These are phyloP conservation scores for Komagataella phaffii DNA, from an alignment of 805 yeast genomes.

Conservation along the genomic window DNA sequence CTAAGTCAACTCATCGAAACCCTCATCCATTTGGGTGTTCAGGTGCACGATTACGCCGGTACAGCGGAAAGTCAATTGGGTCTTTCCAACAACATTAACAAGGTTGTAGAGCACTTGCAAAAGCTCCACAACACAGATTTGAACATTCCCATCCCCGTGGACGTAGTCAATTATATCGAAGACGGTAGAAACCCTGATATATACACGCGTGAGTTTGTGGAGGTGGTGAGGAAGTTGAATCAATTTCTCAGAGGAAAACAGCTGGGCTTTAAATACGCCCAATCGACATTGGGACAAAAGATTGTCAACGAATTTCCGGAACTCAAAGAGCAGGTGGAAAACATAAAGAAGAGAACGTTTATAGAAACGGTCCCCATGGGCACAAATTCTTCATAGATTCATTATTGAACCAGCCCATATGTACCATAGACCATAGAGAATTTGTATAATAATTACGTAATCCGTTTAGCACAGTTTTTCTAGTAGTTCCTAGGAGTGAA, in stretches of 20 bases:
- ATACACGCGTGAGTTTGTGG: constrained; percentile 92
- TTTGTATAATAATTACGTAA: not conserved
- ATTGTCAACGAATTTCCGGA: constrained; percentile 73
- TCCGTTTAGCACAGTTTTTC: not conserved
- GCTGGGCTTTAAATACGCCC: constrained; percentile 38
- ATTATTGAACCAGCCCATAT: not conserved
- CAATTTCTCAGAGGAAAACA: constrained; percentile 81
- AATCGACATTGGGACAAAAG: constrained; percentile 55
- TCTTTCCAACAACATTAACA: constrained; percentile 28
- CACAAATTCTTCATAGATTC: not conserved
- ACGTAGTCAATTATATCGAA: constrained; percentile 84
- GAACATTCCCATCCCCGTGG: constrained; percentile 51
- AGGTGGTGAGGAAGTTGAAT: constrained; percentile 80
- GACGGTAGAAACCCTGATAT: constrained; percentile 96
- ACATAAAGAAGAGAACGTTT: constrained; percentile 34
- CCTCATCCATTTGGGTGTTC: constrained; percentile 77
- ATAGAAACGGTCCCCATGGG: not conserved
- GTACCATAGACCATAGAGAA: not conserved
- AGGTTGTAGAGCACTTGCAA: constrained; percentile 26
- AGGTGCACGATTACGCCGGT: constrained; percentile 89
- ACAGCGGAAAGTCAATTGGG: constrained; percentile 67
- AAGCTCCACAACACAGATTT: constrained; percentile 19
- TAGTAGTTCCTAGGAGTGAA: not conserved
- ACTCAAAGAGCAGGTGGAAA: constrained; percentile 40
- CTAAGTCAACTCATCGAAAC: constrained; percentile 56